A percentile compares a stretch with the other conserved stretches of the same genome.
These are phyloP conservation scores for Daldinia caldariorum DNA, from an alignment of 495 filamentous ascomycete species.

Conservation along the genomic window DNA sequence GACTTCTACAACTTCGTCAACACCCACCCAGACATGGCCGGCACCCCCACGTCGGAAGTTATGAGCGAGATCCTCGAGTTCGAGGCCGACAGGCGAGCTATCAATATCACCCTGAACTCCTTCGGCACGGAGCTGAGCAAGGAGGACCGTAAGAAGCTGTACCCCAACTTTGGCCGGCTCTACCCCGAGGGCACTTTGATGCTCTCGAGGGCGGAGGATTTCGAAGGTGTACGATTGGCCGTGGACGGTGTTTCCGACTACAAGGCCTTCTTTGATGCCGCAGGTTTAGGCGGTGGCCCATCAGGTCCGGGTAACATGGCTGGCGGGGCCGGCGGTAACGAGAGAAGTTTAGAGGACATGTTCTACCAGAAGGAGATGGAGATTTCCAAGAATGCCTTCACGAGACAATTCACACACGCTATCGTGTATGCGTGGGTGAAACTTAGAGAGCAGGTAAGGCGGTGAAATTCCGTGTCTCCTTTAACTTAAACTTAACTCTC, in stretches of 20 bases:
- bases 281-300: conserved; percentile 79
- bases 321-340: conserved; percentile 76
- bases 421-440: conserved; percentile 99
- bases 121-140: conserved; percentile 98
- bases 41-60: conserved; percentile 89
- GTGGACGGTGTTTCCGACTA: conserved; percentile 93
- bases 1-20: conserved; percentile 95
- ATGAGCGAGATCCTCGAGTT: conserved; percentile 97
- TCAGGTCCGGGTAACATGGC: conserved; percentile 83
- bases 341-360: conserved; percentile 93
- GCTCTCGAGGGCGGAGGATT: conserved; percentile 93
- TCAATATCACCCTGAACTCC: conserved; percentile 99
- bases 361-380: conserved; percentile 99
- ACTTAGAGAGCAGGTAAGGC: conserved; percentile 90
- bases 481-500: no score
- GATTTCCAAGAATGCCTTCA: conserved; percentile 92
- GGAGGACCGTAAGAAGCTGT: conserved; percentile 92
- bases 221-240: conserved; percentile 90
- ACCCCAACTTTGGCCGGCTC: conserved; percentile 87
- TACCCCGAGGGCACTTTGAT: conserved; percentile 95
- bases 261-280: conserved; percentile 92
- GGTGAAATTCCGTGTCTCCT: not conserved
- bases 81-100: conserved; percentile 93
- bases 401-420: conserved; percentile 92
- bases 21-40: conserved; percentile 81